Evolutionary conservation across 352 stramenopile species (phyloP), one percentile per base, ranked within the genome.

Genomic region (Globisporangium lucens): DNA sequence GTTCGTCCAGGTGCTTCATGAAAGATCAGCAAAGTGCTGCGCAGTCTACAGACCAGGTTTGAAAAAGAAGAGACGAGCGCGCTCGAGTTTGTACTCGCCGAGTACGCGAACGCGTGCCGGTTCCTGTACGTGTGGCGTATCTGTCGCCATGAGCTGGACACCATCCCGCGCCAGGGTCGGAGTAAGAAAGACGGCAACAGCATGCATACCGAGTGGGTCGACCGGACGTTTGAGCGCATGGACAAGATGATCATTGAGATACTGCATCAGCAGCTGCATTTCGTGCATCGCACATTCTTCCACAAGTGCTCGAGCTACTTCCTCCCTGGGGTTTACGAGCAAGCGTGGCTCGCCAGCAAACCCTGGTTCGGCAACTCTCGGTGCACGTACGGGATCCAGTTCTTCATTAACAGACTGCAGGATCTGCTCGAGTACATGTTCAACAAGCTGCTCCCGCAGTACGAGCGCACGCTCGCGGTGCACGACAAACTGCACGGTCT

Each of bases 121-220:
- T 80, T 92, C 5, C 70, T 85, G 15, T 88, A 88, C 27, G 79
- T 85, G 7, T 92, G 84, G 84, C 75, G 78, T 20, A 88, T 89
- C 55, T 87, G 79, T 49, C 74, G 82, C 0, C 67, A 90, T 58
- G 73, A 90, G 61, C 57, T 91, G 30, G 82, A 89, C 57, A 80
- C 74, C 0, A 70, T 82, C 8, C 73, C 76, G 27, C 71, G 70
- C 20, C 72, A 85, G 65, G 61, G 67, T 1, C 63, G 69, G 12
- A 68, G 56, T 27, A 59, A 58, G 24, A 70, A 70, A 29, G 61
- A 61, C 8, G 60, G 58, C 24, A 72, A 69, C 52, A 76, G 70
- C 5, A 77, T 90, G 62, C 80, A 92, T 61, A 68, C 77, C 5
- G 80, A 90, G 46, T 89, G 82, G 82, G 76, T 92, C 29, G 78